phyloP scores from a whole-genome alignment of 192 early-diverging fungal species.

The Entomortierella chlamydospora region DNA sequence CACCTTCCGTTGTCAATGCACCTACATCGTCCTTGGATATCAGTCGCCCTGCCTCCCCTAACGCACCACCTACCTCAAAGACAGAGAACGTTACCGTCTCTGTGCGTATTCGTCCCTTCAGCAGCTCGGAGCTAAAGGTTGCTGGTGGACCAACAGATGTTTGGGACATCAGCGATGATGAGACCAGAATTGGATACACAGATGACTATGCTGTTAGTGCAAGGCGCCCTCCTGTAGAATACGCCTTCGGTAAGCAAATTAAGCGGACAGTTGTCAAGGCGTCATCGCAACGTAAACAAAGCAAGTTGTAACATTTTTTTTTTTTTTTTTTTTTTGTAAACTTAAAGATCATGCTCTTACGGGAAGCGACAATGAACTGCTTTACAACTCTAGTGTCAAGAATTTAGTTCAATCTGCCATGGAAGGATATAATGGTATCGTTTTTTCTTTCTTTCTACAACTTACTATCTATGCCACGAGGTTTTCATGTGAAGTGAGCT shows the following conservation, averaged over 20 bases:
- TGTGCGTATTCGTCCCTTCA: slow-evolving; percentile 78
- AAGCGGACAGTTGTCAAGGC: background rate
- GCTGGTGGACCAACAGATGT: slow-evolving; percentile 58
- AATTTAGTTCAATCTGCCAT: slow-evolving; percentile 65
- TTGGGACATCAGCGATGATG: slow-evolving; percentile 53
- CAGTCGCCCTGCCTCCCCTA: slow-evolving; percentile 15
- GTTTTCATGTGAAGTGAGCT: too few species aligned
- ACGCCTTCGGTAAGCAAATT: slow-evolving; percentile 47
- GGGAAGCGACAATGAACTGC: slow-evolving; percentile 56
- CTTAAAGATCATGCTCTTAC: slow-evolving; percentile 56
- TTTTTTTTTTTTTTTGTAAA: too few species aligned
- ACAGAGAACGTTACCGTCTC: slow-evolving; percentile 74
- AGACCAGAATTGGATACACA: slow-evolving; percentile 26
- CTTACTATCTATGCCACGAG: too few species aligned
- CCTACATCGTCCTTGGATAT: slow-evolving; percentile 1
- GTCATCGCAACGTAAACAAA: background rate
- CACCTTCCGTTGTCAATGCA: background rate
- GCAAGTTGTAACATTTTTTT: too few species aligned
- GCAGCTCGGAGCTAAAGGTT: slow-evolving; percentile 64
- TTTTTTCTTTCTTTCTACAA: too few species aligned
- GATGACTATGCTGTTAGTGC: slow-evolving; percentile 44
- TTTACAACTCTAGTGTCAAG: slow-evolving; percentile 52
- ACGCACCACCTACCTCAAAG: slow-evolving; percentile 5
- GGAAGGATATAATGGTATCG: slow-evolving; percentile 92
- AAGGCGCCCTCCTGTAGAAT: slow-evolving; percentile 46